Percentiles rank a stretch among this genome's conserved stretches.
phyloP scores from a whole-genome alignment of 331 rosid species.

The Quercus phellos region DNA sequence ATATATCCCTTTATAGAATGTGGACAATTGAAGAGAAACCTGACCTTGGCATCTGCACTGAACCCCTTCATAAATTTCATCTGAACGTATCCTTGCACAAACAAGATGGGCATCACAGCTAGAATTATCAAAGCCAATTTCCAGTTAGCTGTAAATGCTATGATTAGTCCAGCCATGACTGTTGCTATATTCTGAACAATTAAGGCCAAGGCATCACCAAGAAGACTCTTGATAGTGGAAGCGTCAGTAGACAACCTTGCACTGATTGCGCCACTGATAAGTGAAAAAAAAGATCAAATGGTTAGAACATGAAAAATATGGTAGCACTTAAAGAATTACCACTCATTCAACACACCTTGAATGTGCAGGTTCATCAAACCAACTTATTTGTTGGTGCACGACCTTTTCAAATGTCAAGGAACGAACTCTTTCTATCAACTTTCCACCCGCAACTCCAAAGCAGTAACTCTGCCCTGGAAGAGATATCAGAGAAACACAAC shows the following conservation, averaged over 20 bases:
- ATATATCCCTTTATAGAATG: background rate
- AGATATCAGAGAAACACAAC: slow-evolving; percentile 25
- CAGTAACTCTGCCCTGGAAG: slow-evolving; percentile 46
- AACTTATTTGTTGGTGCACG: slow-evolving; percentile 73
- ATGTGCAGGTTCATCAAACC: slow-evolving; percentile 83
- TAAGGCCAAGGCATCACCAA: slow-evolving; percentile 74
- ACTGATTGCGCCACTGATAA: slow-evolving; percentile 65
- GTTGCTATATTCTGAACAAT: slow-evolving; percentile 59
- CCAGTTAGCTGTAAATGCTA: slow-evolving; percentile 73
- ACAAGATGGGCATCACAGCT: slow-evolving; percentile 46
- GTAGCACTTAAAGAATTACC: background rate
- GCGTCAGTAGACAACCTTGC: slow-evolving; percentile 91
- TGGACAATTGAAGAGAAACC: slow-evolving; percentile 1
- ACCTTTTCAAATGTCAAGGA: slow-evolving; percentile 59
- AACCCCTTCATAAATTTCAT: slow-evolving; percentile 58
- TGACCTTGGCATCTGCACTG: slow-evolving; percentile 67
- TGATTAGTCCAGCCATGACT: slow-evolving; percentile 40
- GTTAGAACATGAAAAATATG: background rate
- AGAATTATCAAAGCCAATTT: slow-evolving; percentile 48
- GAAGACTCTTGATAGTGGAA: slow-evolving; percentile 61
- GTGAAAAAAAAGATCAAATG: background rate
- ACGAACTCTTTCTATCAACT: slow-evolving; percentile 57
- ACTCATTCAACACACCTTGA: slow-evolving; percentile 38
- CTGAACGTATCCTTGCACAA: slow-evolving; percentile 48
- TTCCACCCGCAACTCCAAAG: slow-evolving; percentile 81